Base-by-base conservation (phyloP, 306 rosid species). In the Prunus davidiana region DNA sequence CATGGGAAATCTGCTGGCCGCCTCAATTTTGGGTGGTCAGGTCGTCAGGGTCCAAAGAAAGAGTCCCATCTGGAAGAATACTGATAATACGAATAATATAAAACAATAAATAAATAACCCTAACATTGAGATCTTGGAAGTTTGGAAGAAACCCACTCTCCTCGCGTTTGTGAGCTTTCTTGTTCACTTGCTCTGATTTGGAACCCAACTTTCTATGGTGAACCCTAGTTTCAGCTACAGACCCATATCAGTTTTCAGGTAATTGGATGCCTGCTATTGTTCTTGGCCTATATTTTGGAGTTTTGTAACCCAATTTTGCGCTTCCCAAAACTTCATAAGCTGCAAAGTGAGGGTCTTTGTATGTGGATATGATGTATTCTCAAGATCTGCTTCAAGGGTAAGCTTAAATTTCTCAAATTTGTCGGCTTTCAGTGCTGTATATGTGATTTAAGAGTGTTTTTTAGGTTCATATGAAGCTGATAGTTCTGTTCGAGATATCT, bases 61-160 rank as follows among this genome's bases (percentile, higher is more conserved):
- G 8, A 25, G 34, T 24, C 18, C 12, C 28, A 56, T 56, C 12
- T 1, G 27, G 13, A n/a, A 4, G 62, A 56, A 56, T n/a, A 55
- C 6, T 10, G 0, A 56, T n/a, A 9, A 4, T 55, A 19, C 24
- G 12, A 58, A 10, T 24, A 22, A 10, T 22, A 10, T 52, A 4
- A 52, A 52, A 14, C 5, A 18, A 61, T 4, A 76, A 22, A 38
- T 2, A 28, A 24, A 22, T 19, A 79, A 20, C 49, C 67, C 69
- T n/a, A 22, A 56, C 15, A 10, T 66, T 64, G 76, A 83, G 87
- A 86, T 86, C 87, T 81, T 47, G 38, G 34, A 2, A 12, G 51
- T 12, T 32, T 27, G 46, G 64, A 20, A 50, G 43, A 4, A 18
- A 47, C 12, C 19, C 50, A 12, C 5, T 64, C 10, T 64, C 14